Evolutionary conservation across 148 eudicot genomes (phyloP).

Genomic region (Amaranthus cruentus): DNA sequence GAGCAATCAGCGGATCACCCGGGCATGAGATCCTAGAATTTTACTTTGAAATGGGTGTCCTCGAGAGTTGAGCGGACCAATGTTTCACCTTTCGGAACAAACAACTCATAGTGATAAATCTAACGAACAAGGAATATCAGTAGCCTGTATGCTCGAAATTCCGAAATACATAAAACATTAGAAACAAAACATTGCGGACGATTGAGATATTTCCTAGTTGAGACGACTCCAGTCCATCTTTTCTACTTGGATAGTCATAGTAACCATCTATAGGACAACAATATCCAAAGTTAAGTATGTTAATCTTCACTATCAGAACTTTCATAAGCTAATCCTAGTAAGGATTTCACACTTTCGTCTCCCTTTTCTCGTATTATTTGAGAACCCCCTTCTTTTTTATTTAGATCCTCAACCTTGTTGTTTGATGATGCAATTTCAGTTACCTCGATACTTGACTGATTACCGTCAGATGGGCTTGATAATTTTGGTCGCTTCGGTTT

Average conservation of each 20-base stretch:
- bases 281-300: background rate
- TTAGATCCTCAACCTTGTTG: constrained; percentile 18
- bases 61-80: too few species aligned
- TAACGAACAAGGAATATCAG: background rate
- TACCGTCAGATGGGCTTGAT: constrained; percentile 34
- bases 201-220: background rate
- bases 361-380: constrained; percentile 18
- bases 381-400: constrained; percentile 21
- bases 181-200: background rate
- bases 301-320: constrained; percentile 78
- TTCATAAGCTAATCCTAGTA: constrained; percentile 70
- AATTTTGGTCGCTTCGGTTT: constrained; percentile 69
- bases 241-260: background rate
- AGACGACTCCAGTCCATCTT: background rate
- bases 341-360: constrained; percentile 54
- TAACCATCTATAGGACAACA: background rate
- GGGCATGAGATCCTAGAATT: too few species aligned
- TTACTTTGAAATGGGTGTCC: too few species aligned
- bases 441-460: constrained; percentile 16
- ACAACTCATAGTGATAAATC: too few species aligned
- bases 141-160: background rate
- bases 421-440: constrained; percentile 11
- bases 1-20: too few species aligned
- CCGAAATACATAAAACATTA: background rate
- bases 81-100: too few species aligned